Conservation (phyloP, 1,284 basidiomycete species). For the Agaricales sp. region DNA sequence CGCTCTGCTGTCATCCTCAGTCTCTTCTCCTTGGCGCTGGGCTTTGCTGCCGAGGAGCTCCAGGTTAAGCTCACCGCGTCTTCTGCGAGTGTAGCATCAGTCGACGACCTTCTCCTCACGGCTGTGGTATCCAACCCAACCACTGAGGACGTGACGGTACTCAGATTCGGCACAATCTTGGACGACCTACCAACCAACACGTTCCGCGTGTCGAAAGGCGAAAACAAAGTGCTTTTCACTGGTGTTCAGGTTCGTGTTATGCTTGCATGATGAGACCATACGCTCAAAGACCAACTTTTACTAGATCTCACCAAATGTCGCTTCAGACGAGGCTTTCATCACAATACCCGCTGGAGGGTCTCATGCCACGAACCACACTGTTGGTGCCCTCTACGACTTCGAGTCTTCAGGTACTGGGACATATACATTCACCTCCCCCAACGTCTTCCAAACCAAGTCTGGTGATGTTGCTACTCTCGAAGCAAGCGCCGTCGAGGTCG, state of each 20-base stretch:
- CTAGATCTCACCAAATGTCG: neutral
- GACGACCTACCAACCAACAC: neutral
- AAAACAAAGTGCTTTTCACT: neutral
- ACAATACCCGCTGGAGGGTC: neutral
- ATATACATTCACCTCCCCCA: neutral
- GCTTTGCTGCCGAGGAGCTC: too few species aligned
- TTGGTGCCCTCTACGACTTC: neutral
- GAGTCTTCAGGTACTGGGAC: neutral
- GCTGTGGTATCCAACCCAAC: too few species aligned
- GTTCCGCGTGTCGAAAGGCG: neutral
- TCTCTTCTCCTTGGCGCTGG: too few species aligned
- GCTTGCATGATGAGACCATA: too few species aligned
- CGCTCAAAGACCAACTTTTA: too few species aligned
- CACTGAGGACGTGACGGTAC: too few species aligned
- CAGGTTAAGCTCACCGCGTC: too few species aligned
- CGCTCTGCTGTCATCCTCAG: too few species aligned
- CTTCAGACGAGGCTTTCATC: neutral
- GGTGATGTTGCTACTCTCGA: conserved; percentile 9
- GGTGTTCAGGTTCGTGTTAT: neutral
- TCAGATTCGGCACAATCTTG: too few species aligned
- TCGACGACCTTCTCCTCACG: too few species aligned
- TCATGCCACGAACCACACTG: neutral
- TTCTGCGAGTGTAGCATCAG: too few species aligned
- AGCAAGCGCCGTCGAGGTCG: conserved; percentile 9
- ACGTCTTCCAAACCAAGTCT: neutral